These are phyloP conservation scores for Penicillium herquei DNA, from an alignment of 495 filamentous ascomycete species.

Conservation along the genomic window DNA sequence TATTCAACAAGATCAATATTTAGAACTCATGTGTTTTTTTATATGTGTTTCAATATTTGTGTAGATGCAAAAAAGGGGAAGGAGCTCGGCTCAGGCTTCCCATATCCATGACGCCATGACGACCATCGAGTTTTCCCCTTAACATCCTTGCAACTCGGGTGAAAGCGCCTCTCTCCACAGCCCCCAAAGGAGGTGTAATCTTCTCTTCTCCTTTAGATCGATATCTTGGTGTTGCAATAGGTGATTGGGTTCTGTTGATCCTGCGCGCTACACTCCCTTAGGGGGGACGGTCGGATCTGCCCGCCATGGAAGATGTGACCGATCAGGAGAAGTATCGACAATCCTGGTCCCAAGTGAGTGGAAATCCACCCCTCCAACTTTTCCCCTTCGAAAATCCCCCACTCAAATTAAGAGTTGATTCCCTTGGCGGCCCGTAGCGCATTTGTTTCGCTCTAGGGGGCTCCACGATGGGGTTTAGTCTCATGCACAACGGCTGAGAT, in stretches of 20 bases:
- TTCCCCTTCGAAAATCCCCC: neutral
- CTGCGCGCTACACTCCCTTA: neutral
- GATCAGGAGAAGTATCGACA: constrained; percentile 12
- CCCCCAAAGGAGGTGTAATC: neutral
- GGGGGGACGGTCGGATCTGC: neutral
- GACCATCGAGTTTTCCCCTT: neutral
- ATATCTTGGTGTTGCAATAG: neutral
- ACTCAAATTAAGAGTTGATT: neutral
- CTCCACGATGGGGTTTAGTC: neutral
- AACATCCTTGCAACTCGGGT: neutral
- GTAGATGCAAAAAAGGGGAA: too few species aligned
- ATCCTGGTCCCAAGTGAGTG: constrained; percentile 18
- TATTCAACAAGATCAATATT: too few species aligned
- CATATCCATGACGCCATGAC: neutral
- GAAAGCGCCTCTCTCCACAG: neutral
- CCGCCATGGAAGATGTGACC: constrained; percentile 1
- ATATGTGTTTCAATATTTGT: too few species aligned
- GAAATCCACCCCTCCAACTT: neutral
- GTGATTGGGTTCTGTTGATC: neutral
- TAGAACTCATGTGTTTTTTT: too few species aligned
- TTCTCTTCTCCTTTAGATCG: neutral
- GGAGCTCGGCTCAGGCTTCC: too few species aligned
- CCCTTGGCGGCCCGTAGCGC: neutral
- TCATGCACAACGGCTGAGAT: neutral
- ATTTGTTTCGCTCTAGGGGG: neutral